A percentile compares a stretch with the other conserved stretches of the same genome.
Conservation (phyloP, 768 basidiomycete species). For the Suillus tomentosus region DNA sequence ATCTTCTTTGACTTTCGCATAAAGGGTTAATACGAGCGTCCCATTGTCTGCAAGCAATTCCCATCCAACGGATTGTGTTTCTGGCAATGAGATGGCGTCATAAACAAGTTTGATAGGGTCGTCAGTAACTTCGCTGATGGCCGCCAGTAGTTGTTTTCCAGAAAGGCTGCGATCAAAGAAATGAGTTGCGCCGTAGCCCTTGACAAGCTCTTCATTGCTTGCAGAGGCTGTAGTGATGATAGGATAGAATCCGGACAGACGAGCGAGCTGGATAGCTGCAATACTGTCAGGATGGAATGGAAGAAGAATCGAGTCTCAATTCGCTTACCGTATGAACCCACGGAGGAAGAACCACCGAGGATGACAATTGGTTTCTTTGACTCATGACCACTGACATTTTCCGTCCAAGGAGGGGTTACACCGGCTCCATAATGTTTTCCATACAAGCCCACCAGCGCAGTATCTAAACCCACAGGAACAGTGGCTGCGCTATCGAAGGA, state of each 20-base stretch:
- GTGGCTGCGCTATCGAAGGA: conserved; percentile 48
- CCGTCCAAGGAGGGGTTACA: conserved; percentile 39
- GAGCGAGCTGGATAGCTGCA: conserved; percentile 43
- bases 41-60: conserved; percentile 36
- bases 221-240: conserved; percentile 44
- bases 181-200: conserved; percentile 41
- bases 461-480: conserved; percentile 47
- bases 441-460: conserved; percentile 52
- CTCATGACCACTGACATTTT: conserved; percentile 39
- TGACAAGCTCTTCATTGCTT: conserved; percentile 32
- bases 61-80: conserved; percentile 39
- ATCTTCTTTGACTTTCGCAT: conserved; percentile 25
- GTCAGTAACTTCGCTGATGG: conserved; percentile 31
- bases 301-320: conserved; percentile 11
- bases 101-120: conserved; percentile 25
- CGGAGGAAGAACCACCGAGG: conserved; percentile 48
- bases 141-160: conserved; percentile 19
- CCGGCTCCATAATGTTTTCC: conserved; percentile 39
- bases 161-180: conserved; percentile 37
- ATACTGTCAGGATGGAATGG: neutral
- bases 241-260: conserved; percentile 41
- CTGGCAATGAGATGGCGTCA: conserved; percentile 35
- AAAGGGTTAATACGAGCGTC: conserved; percentile 31
- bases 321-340: conserved; percentile 47
- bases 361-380: conserved; percentile 47